Evolutionary conservation across 1,139 yeast species (phyloP).

Genomic region (Pichia sp.): DNA sequence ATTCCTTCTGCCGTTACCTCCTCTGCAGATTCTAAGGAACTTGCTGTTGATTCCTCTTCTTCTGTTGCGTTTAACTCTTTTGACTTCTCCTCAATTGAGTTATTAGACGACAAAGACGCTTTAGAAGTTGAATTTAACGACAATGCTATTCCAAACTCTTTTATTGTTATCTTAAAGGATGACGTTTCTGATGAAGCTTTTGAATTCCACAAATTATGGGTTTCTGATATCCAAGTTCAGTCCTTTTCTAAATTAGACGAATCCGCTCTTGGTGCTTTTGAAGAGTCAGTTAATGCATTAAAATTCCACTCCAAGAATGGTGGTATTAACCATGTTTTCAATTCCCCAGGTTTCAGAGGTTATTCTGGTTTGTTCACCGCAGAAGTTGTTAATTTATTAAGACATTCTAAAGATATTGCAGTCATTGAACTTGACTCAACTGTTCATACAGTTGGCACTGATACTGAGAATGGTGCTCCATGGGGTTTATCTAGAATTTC

Average conservation of each 20-base stretch:
- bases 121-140: constrained; percentile 38
- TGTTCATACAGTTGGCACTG: constrained; percentile 60
- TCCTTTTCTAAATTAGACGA: constrained; percentile 30
- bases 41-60: constrained; percentile 3
- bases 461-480: constrained; percentile 75
- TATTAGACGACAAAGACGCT: constrained; percentile 29
- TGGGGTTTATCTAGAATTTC: constrained; percentile 97
- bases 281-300: constrained; percentile 33
- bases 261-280: constrained; percentile 24
- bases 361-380: constrained; percentile 74
- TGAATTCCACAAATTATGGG: constrained; percentile 60
- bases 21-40: constrained; percentile 1
- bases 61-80: constrained; percentile 6
- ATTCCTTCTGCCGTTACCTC: constrained; percentile 38
- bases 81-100: constrained; percentile 7
- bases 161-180: constrained; percentile 71
- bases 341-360: constrained; percentile 48
- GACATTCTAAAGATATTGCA: constrained; percentile 66
- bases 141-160: constrained; percentile 64
- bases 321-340: constrained; percentile 65
- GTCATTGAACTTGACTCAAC: constrained; percentile 76
- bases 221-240: constrained; percentile 42
- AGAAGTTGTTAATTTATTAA: constrained; percentile 62
- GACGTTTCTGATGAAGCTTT: constrained; percentile 45
- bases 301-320: constrained; percentile 31